Evolutionary conservation across 805 yeast species (phyloP), one percentile per base, ranked within the genome.

Genomic region (Torulaspora quercuum): DNA sequence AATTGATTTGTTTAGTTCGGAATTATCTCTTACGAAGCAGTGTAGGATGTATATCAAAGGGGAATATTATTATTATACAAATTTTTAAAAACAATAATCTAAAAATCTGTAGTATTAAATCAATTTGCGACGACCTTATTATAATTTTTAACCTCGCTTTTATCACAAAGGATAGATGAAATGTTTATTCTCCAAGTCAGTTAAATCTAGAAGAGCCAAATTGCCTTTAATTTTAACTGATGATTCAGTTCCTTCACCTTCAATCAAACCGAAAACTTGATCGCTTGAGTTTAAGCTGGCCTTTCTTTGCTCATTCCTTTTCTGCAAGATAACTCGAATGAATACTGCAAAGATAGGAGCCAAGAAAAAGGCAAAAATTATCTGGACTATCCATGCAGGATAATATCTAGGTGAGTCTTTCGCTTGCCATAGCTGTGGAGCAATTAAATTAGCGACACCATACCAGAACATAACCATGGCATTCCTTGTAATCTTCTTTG

Each of bases 341-440:
- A 69, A 57, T 3, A 69, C 34, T 3, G 71, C 61, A 11, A 72
- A 19, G 1, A 60, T 26, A 4, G 80, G 78, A 0, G 78, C 70
- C 8, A 59, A 23, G 22, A 63, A 55, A 50, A 72, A 76, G 7
- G 75, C 65, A n/a, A 73, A 45, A 7, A 73, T 75, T 32, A 75
- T 72, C 49, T 75, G 80, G 10, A 73, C 75, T 37, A 68, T 59
- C 81, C 81, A 69, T 5, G 76, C 70, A 2, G 67, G 63, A n/a
- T 51, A 41, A 45, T 65, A 70, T 39, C 68, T 54, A 31, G 80
- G 79, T 5, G 69, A 63, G 44, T 69, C 70, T 11, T 46, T 52
- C 6, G 48, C 57, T 49, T 65, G 63, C 78, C 79, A 76, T 22
- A 75, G 48, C 50, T 75, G 80, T 3, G 81, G 80, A 3, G 77